Conservation (phyloP, 352 stramenopile species). For the Discostella stelligera region DNA sequence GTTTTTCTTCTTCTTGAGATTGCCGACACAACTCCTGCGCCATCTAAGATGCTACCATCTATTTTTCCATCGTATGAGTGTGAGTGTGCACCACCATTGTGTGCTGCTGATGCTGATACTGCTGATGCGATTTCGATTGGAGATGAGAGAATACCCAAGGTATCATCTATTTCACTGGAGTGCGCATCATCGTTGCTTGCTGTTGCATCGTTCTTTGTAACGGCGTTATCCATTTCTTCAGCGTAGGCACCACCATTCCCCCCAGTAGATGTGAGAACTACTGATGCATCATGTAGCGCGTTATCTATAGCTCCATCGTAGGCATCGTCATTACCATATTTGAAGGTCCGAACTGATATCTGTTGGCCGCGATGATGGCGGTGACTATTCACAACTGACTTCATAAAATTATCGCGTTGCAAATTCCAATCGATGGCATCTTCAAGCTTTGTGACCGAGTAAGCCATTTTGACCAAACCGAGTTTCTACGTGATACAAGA, state of each 20-base stretch:
- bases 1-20: background rate
- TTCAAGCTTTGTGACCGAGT: conserved; percentile 2
- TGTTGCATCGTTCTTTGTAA: background rate
- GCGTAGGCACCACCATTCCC: background rate
- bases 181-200: background rate
- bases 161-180: background rate
- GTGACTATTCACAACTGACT: conserved; percentile 1
- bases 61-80: background rate
- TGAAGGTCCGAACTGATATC: background rate
- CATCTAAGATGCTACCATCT: background rate
- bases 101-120: background rate
- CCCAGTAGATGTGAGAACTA: background rate
- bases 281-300: background rate
- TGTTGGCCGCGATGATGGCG: background rate
- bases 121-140: background rate
- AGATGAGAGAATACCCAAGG: background rate
- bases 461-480: conserved; percentile 10
- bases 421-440: conserved; percentile 19
- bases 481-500: background rate
- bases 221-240: background rate
- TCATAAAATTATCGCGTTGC: conserved; percentile 7
- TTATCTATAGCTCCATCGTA: conserved; percentile 5
- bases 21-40: background rate
- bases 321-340: background rate
- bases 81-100: background rate